Evolutionary conservation across 2,329 filamentous ascomycete genomes (phyloP).

Genomic region (Beauveria pseudobassiana): DNA sequence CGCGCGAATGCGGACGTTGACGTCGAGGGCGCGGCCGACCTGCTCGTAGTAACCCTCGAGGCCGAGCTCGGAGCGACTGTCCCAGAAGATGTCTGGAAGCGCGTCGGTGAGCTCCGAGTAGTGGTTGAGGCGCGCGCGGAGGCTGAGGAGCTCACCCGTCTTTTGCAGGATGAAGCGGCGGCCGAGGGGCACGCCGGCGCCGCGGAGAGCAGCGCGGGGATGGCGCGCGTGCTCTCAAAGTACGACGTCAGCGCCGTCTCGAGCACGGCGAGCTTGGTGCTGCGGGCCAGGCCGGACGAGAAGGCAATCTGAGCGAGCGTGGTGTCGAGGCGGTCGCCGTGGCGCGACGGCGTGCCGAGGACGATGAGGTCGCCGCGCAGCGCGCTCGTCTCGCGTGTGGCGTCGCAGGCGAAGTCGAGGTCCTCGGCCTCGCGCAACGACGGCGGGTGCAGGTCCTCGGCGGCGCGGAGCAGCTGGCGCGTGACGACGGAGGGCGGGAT

Average conservation of each 20-base stretch:
- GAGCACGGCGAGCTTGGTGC: slow-evolving; percentile 87
- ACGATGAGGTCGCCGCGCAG: slow-evolving; percentile 86
- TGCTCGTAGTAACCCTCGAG: slow-evolving; percentile 94
- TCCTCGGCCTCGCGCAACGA: slow-evolving; percentile 74
- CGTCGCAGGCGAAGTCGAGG: slow-evolving; percentile 77
- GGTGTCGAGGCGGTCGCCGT: slow-evolving; percentile 42
- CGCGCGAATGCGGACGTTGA: slow-evolving; percentile 81
- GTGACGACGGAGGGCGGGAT: slow-evolving; percentile 71
- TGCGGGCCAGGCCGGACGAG: slow-evolving; percentile 85
- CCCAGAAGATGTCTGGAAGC: slow-evolving; percentile 95
- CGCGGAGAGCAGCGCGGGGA: slow-evolving; percentile 71
- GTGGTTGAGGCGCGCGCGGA: slow-evolving; percentile 89
- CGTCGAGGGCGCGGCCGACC: slow-evolving; percentile 82
- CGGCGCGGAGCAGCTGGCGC: slow-evolving; percentile 65
- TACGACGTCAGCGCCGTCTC: slow-evolving; percentile 78
- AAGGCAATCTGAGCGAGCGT: slow-evolving; percentile 93
- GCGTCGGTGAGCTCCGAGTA: slow-evolving; percentile 96
- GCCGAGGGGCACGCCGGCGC: slow-evolving; percentile 38
- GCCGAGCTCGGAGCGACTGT: slow-evolving; percentile 77
- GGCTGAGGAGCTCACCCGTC: slow-evolving; percentile 82
- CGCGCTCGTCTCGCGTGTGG: slow-evolving; percentile 61
- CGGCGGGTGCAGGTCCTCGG: slow-evolving; percentile 63
- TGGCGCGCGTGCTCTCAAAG: slow-evolving; percentile 76
- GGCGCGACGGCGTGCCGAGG: slow-evolving; percentile 60
- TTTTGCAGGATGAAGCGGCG: slow-evolving; percentile 80